phyloP scores from a whole-genome alignment of 495 filamentous ascomycete species.

The Penicillium lividum region DNA sequence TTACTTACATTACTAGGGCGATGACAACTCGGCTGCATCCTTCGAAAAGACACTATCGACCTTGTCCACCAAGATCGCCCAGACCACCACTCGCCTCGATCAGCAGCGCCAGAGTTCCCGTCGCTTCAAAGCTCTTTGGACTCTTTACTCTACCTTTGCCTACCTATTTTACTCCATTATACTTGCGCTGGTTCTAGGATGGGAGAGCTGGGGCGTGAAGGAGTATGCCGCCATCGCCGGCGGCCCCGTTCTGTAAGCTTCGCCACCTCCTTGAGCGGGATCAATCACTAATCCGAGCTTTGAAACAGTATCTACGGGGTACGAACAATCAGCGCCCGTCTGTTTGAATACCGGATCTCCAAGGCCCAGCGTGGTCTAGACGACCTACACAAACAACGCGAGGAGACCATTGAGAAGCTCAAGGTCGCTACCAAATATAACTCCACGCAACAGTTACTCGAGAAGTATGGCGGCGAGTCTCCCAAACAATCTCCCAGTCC shows the following conservation, averaged over 20 bases:
- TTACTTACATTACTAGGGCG: conserved; percentile 53
- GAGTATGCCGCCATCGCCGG: conserved; percentile 79
- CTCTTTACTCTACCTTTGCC: conserved; percentile 83
- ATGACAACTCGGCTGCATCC: conserved; percentile 80
- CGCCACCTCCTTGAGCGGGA: neutral
- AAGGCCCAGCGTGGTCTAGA: conserved; percentile 67
- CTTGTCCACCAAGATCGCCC: conserved; percentile 77
- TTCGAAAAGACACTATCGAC: conserved; percentile 89
- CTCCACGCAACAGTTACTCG: conserved; percentile 86
- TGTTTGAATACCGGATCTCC: conserved; percentile 81
- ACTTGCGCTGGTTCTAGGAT: conserved; percentile 79
- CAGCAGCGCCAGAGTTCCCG: conserved; percentile 67
- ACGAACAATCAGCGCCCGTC: conserved; percentile 58
- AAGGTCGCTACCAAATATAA: conserved; percentile 94
- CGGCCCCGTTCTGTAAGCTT: conserved; percentile 71
- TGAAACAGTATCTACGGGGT: conserved; percentile 64
- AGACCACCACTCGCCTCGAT: conserved; percentile 70
- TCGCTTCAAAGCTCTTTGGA: conserved; percentile 82
- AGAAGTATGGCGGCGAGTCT: conserved; percentile 82
- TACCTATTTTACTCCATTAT: conserved; percentile 85
- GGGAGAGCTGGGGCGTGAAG: conserved; percentile 68
- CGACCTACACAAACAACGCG: conserved; percentile 70
- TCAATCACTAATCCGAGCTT: neutral
- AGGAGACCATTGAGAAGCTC: conserved; percentile 87
- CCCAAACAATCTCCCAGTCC: conserved; percentile 45